These are phyloP conservation scores for Scedosporium boydii DNA, from an alignment of 2,329 filamentous ascomycete species.

Conservation along the genomic window DNA sequence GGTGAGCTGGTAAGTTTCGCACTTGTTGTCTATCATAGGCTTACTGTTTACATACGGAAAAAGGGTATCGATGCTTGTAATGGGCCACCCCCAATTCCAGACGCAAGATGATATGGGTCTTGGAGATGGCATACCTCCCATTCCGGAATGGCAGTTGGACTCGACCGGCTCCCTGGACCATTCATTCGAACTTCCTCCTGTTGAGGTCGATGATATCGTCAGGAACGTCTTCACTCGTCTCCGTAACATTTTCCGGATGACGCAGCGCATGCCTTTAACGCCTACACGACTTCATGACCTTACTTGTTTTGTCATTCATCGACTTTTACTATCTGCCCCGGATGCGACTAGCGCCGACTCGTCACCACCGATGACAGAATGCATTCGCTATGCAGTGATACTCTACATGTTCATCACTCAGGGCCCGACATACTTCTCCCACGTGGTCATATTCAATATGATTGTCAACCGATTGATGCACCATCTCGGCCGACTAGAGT, in stretches of 20 bases:
- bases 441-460: conserved; percentile 27
- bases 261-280: conserved; percentile 18
- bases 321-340: conserved; percentile 25
- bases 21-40: not conserved
- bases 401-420: conserved; percentile 45
- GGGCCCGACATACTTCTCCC: conserved; percentile 46
- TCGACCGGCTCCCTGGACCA: conserved; percentile 7
- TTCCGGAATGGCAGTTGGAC: conserved; percentile 35
- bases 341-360: not conserved
- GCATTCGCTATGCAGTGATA: conserved; percentile 33
- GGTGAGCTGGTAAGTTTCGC: conserved; percentile 36
- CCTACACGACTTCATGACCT: conserved; percentile 42
- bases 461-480: conserved; percentile 22
- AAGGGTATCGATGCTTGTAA: conserved; percentile 50
- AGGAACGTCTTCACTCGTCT: conserved; percentile 31
- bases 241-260: conserved; percentile 28
- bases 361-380: conserved; percentile 23
- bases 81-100: conserved; percentile 40
- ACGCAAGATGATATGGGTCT: conserved; percentile 38
- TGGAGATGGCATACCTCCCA: conserved; percentile 39
- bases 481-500: conserved; percentile 16
- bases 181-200: conserved; percentile 8
- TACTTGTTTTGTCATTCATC: conserved; percentile 43
- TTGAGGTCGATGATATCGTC: conserved; percentile 24
- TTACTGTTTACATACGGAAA: not conserved